Evolutionary conservation across 2,329 filamentous ascomycete genomes (phyloP).

Genomic region (Neospermospora avenae): DNA sequence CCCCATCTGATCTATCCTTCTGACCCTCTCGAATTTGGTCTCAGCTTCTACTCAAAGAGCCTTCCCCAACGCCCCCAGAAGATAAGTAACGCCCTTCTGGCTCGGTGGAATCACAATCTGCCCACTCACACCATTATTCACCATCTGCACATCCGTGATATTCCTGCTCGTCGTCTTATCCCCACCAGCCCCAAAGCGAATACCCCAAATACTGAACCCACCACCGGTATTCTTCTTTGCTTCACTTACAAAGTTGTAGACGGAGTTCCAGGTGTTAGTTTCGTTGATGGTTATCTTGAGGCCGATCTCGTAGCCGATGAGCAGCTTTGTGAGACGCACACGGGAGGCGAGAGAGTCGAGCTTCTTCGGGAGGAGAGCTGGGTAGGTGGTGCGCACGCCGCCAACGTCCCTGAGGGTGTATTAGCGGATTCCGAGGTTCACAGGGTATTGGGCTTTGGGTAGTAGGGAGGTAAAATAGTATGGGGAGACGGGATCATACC

Average conservation of each 20-base stretch:
- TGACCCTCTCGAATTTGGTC: background rate
- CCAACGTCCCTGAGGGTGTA: conserved; percentile 7
- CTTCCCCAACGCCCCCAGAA: conserved; percentile 2
- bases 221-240: conserved; percentile 3
- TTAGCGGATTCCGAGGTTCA: background rate
- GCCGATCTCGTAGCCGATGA: conserved; percentile 13
- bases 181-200: conserved; percentile 12
- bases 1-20: background rate
- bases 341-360: conserved; percentile 9
- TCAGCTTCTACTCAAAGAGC: background rate
- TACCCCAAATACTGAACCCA: conserved; percentile 14
- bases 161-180: background rate
- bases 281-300: conserved; percentile 16
- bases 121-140: background rate
- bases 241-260: conserved; percentile 8
- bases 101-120: background rate
- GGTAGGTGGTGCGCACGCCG: conserved; percentile 11
- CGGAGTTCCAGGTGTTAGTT: conserved; percentile 4
- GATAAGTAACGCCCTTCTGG: background rate
- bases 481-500: background rate
- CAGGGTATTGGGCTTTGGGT: too few relatives aligned
- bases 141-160: conserved; percentile 5
- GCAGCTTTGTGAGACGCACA: conserved; percentile 9
- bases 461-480: background rate
- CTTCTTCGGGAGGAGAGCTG: background rate